Evolutionary conservation across 177 flowering plant species (phyloP), one percentile per base, ranked within the genome.

Genomic region (Vitis hybrid): DNA sequence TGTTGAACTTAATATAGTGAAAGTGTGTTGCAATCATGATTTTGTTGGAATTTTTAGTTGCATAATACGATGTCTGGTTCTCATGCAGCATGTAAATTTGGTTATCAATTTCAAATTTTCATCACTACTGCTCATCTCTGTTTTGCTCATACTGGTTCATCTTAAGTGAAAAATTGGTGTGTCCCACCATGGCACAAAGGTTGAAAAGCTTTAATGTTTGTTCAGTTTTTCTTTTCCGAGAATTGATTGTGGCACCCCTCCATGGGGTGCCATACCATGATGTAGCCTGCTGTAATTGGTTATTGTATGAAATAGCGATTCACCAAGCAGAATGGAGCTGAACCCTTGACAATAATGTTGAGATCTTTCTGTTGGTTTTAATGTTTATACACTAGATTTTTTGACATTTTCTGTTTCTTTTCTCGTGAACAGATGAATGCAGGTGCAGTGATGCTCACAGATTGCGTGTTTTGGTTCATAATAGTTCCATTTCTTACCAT

Each of bases 371-470:
- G 31, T 50, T 66, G 14, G 26, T 5, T 53, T 29, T 52, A 16
- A 10, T 1, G 15, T 53, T 12, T 12, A 18, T 50, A 58, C 6
- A 10, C 6, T 22, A 48, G 48, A n/a, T 51, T 67, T 67, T 12
- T 58, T 67, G 65, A 59, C 19, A 10, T 19, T 56, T 19, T 53
- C 16, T 52, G 31, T 50, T 29, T 48, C 33, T 74, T 74, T 52
- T 75, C 48, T 51, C 64, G 50, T 62, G 15, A 69, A 66, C 84
- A 91, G 98, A 88, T 89, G 78, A 86, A 77, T 88, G 98, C 96
- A 73, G 97, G 99, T 56, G 99, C 97, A 53, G 97, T 90, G 60
- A 70, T 91, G 80, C 93, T 94, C 64, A 94, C 97, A 13, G 99
- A 93, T 74, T 79, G 84, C 18, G 93, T 95, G 56, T 95, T 93